These are phyloP conservation scores for Claviceps capensis DNA, from an alignment of 2,329 filamentous ascomycete genomes.

Conservation along the genomic window DNA sequence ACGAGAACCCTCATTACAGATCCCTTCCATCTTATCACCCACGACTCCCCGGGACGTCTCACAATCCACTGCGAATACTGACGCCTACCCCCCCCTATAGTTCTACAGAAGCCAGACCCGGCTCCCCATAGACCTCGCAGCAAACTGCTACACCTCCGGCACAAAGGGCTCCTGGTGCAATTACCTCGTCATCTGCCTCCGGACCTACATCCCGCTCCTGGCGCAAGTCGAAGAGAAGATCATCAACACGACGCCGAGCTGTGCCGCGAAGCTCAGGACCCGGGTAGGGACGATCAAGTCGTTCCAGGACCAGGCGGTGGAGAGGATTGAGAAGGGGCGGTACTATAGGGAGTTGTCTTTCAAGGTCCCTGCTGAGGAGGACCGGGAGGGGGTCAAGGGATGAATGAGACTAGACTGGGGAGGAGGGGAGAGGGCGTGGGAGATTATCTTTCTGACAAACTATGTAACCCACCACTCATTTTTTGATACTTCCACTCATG, in stretches of 20 bases:
- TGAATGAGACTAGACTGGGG: background rate
- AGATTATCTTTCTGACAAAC: no score
- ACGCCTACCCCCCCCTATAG: background rate
- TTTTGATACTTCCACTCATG: no score
- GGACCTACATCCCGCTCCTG: slow-evolving; percentile 1
- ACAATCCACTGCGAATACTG: no score
- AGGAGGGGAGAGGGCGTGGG: no score
- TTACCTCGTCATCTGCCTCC: background rate
- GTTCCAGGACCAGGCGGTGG: background rate
- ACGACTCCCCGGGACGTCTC: no score
- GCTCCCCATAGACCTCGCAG: background rate
- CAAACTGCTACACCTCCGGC: background rate
- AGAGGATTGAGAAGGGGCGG: background rate
- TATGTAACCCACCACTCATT: no score
- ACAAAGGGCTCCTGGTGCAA: background rate
- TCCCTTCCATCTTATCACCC: background rate
- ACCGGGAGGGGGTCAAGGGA: background rate
- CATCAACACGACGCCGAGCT: background rate
- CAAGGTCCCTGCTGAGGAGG: background rate
- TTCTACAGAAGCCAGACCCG: background rate
- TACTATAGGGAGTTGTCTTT: background rate
- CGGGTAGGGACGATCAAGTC: background rate
- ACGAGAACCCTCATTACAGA: no score
- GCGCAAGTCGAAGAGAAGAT: background rate
- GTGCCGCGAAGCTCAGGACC: background rate